Evolutionary conservation across 73 alveolate species (phyloP).

Genomic region (Paramecium bursaria): DNA sequence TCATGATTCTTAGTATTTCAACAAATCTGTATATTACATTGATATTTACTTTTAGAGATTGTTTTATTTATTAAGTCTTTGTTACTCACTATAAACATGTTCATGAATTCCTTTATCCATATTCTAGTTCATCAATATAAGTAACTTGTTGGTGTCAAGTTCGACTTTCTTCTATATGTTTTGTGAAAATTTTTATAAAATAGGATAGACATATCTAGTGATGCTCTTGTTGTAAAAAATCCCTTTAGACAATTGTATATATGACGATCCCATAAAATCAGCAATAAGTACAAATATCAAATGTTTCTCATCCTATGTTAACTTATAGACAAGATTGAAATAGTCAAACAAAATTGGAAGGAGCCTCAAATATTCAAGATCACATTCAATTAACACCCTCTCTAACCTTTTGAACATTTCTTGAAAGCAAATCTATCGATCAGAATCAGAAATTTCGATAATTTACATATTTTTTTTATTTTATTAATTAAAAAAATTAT

Average conservation of each 20-base stretch:
- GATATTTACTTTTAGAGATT: not conserved
- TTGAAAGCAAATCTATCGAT: too few species aligned
- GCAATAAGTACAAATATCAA: not conserved
- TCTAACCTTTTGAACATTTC: conserved; percentile 32
- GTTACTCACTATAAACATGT: too few species aligned
- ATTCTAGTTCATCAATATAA: too few species aligned
- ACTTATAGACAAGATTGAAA: conserved; percentile 7
- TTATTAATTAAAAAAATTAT: too few species aligned
- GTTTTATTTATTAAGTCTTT: conserved; percentile 3
- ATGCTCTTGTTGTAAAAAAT: not conserved
- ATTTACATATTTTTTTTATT: too few species aligned
- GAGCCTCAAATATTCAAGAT: not conserved
- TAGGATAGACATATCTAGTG: too few species aligned
- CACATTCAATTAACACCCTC: not conserved
- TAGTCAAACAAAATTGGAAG: not conserved
- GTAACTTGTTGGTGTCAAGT: too few species aligned
- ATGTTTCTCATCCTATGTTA: conserved; percentile 27
- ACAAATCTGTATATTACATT: conserved; percentile 2
- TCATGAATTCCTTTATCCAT: too few species aligned
- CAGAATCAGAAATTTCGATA: too few species aligned
- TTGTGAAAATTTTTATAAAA: too few species aligned
- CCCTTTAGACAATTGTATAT: not conserved
- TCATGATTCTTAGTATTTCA: not conserved
- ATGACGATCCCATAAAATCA: not conserved
- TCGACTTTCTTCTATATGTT: too few species aligned